Base-by-base conservation (phyloP, 169 alveolate species). In the Babesia sp. region DNA sequence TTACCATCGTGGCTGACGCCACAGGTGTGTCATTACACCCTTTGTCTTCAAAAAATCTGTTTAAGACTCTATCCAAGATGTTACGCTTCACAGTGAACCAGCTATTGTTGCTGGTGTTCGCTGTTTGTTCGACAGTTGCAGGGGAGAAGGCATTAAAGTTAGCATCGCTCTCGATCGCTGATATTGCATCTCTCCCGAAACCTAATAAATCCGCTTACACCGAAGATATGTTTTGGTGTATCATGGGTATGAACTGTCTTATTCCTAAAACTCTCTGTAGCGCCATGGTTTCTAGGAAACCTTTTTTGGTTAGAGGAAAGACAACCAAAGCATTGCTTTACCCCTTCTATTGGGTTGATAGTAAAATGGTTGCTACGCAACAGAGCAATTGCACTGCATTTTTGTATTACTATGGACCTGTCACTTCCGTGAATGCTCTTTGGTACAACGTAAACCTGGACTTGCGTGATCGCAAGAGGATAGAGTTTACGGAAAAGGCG, bases 221-320 rank as follows among this genome's bases (percentile, higher is more conserved):
- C 16, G 33, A 42, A 8, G 18, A 26, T 0, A 26, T 28, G 2
- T 34, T 37, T 45, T 64, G 74, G 74, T 64, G 74, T 46, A 45
- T 64, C 63, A 64, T 64, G 74, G 74, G 74, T 0, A 64, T 64
- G 74, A 6, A 48, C 33, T 64, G 74, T 33, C 18, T 31, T 5
- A 0, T 45, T 1, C 41, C 31, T 0, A 24, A 24, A 0, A 0
- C 11, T 6, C 6, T 26, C 7, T 11, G 37, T 0, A 29, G 4
- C 41, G 26, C n/a, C 9, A 1, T 9, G 0, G 0, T 1, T 29
- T 0, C 1, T 42, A 24, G 8, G 56, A 0, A 2, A 8, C 57
- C 56, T 1, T 8, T 39, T 44, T 16, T 60, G 5, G 24, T 26
- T 20, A 60, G 55, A 31, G 20, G 57, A 7, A 34, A 3, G 11